Base-by-base conservation (phyloP, 2,329 filamentous ascomycete species). In the Drechslerella coelobrocha region DNA sequence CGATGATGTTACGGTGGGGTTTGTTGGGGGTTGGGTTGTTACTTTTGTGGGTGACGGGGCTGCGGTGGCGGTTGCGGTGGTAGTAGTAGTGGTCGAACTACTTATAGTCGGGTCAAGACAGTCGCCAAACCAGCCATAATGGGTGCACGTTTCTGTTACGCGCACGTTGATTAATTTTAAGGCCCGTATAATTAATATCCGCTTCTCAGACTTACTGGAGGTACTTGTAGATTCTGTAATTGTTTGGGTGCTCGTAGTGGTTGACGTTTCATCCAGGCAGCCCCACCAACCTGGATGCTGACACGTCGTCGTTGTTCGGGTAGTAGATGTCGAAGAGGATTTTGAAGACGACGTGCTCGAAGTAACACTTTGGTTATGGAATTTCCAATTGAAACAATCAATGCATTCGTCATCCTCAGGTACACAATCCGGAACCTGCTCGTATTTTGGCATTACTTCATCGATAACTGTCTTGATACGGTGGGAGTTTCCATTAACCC, bases 371-470 rank as follows among this genome's bases (percentile, higher is more conserved):
- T 92, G 96, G 79, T 92, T 89, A 77, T 91, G 95, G 82, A 92
- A 96, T 76, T 96, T 95, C 94, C 94, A 97, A 61, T 89, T 87
- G 65, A 86, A 90, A 76, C 93, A 97, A 78, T 99, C 94, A 41
- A 89, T 86, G 78, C 94, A 97, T 73, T 87, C 83, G 56, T 91
- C 88, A 21, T 86, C 83, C 5, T 93, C 92, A 27, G 84, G 83
- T 59, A 84, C 84, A 79, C 94, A 97, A 73, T 85, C 81, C 0
- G 94, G 89, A 0, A 95, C 90, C 2, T 83, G 81, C 72, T 95
- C 89, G 76, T 97, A 97, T 75, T 87, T 88, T 76, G 89, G 84
- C 72, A 97, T 84, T 2, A 99, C 90, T 77, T 96, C 90, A 65
- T 87, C 85, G 76, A 99, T 97, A 48, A 97, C 92, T 27, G 85